These are phyloP conservation scores for Tuber microsphaerosporum DNA, from an alignment of 495 filamentous ascomycete species.

Conservation along the genomic window DNA sequence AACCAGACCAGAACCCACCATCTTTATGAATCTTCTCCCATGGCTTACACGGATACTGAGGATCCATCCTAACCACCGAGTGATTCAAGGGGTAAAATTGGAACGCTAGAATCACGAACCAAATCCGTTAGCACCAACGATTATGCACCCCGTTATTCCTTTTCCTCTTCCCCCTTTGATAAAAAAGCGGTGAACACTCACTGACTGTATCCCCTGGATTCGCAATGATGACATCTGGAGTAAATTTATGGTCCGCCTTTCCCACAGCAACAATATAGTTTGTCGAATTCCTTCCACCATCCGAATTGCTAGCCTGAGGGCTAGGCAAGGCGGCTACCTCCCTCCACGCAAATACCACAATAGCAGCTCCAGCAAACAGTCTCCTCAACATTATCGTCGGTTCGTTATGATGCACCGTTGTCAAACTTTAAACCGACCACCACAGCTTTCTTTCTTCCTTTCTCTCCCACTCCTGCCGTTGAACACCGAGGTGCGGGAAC, in stretches of 20 bases:
- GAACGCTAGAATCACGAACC: constrained; percentile 40
- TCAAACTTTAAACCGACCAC: background rate
- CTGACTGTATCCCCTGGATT: constrained; percentile 16
- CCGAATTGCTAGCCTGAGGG: background rate
- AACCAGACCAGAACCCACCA: constrained; percentile 45
- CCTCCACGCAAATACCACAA: constrained; percentile 7
- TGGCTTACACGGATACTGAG: constrained; percentile 47
- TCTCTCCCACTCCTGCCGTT: background rate
- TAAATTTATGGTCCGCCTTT: constrained; percentile 18
- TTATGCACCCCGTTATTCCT: background rate
- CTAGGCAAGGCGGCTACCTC: background rate
- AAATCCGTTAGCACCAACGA: background rate
- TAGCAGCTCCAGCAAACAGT: constrained; percentile 11
- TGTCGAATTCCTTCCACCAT: background rate
- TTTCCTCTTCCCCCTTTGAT: background rate
- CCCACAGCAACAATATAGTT: constrained; percentile 15
- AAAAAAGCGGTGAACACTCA: constrained; percentile 12
- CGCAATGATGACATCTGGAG: constrained; percentile 11
- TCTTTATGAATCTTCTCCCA: constrained; percentile 43
- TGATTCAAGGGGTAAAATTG: constrained; percentile 51
- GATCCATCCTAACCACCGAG: constrained; percentile 48
- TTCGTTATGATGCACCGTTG: background rate
- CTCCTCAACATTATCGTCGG: constrained; percentile 15
- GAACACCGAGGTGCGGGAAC: background rate
- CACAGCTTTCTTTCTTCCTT: background rate